A percentile compares a stretch with the other conserved stretches of the same genome.
These are phyloP conservation scores for Trifolium dubium DNA, from an alignment of 306 rosid species.

Conservation along the genomic window DNA sequence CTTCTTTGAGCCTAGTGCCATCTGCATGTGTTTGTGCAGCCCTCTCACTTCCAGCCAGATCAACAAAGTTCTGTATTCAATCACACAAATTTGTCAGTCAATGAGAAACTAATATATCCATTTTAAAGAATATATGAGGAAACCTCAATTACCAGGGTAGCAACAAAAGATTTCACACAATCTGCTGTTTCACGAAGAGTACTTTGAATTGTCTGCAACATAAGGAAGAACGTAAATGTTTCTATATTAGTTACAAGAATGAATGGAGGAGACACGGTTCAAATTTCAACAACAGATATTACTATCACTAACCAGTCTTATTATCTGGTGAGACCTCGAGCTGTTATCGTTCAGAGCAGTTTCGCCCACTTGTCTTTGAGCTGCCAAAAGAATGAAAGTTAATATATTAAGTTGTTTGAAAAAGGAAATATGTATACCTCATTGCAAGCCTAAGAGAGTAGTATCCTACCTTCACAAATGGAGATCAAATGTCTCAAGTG, in stretches of 20 bases:
- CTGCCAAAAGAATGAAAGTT: slow-evolving; percentile 50
- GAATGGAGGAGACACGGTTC: slow-evolving; percentile 11
- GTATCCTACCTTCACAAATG: slow-evolving; percentile 83
- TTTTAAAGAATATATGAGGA: neutral
- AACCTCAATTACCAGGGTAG: slow-evolving; percentile 79
- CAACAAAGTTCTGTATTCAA: slow-evolving; percentile 86
- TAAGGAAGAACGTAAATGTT: slow-evolving; percentile 11
- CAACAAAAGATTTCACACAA: slow-evolving; percentile 88
- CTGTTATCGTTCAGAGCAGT: slow-evolving; percentile 95
- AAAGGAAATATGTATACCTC: slow-evolving; percentile 11
- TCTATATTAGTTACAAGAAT: slow-evolving; percentile 16
- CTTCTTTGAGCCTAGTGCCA: slow-evolving; percentile 98
- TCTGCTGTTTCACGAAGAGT: slow-evolving; percentile 83
- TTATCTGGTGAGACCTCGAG: slow-evolving; percentile 98
- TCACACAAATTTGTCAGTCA: slow-evolving; percentile 15
- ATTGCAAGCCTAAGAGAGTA: slow-evolving; percentile 11
- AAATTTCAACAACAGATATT: slow-evolving; percentile 12
- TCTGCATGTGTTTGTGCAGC: slow-evolving; percentile 97
- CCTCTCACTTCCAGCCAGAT: slow-evolving; percentile 99
- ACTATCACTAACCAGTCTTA: slow-evolving; percentile 76
- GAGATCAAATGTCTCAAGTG: slow-evolving; percentile 92
- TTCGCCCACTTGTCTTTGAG: slow-evolving; percentile 99
- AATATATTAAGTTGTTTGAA: neutral
- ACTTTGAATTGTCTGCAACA: slow-evolving; percentile 85
- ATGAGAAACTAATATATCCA: slow-evolving; percentile 9